phyloP scores from a whole-genome alignment of 2,329 filamentous ascomycete genomes.

The Penicillium sp. region DNA sequence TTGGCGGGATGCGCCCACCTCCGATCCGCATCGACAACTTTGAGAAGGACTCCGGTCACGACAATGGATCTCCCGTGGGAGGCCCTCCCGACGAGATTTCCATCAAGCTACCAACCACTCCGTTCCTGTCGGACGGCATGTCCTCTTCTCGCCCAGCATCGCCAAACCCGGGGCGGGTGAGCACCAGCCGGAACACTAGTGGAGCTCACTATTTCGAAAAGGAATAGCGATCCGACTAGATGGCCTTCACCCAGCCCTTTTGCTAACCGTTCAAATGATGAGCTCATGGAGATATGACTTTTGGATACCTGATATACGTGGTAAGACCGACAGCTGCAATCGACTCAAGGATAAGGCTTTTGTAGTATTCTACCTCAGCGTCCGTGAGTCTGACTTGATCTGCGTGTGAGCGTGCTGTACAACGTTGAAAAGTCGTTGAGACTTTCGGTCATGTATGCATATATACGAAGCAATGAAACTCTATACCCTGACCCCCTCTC shows the following conservation, averaged over 20 bases:
- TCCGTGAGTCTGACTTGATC: conserved; percentile 2
- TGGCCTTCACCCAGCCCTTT: neutral
- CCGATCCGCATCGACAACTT: conserved; percentile 66
- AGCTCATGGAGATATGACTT: conserved; percentile 16
- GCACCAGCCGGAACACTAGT: conserved; percentile 40
- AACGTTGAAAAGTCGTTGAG: conserved; percentile 4
- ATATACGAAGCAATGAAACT: conserved; percentile 31
- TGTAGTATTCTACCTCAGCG: conserved; percentile 4
- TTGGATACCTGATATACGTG: conserved; percentile 23
- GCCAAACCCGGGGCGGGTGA: conserved; percentile 51
- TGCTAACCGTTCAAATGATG: neutral
- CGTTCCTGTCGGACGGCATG: conserved; percentile 51
- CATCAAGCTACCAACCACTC: conserved; percentile 50
- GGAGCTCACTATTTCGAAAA: conserved; percentile 43
- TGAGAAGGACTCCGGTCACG: conserved; percentile 71
- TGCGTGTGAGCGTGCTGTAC: conserved; percentile 13
- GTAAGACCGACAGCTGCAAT: conserved; percentile 7
- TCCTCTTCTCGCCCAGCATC: conserved; percentile 58
- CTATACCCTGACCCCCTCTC: conserved; percentile 8
- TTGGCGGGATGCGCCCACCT: conserved; percentile 56
- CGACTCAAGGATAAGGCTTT: neutral
- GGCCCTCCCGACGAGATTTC: conserved; percentile 48
- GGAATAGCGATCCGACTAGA: conserved; percentile 23
- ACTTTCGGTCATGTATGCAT: conserved; percentile 28
- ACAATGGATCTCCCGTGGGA: conserved; percentile 27